Evolutionary conservation across 805 yeast species (phyloP).

Genomic region (Candida hispaniensis): DNA sequence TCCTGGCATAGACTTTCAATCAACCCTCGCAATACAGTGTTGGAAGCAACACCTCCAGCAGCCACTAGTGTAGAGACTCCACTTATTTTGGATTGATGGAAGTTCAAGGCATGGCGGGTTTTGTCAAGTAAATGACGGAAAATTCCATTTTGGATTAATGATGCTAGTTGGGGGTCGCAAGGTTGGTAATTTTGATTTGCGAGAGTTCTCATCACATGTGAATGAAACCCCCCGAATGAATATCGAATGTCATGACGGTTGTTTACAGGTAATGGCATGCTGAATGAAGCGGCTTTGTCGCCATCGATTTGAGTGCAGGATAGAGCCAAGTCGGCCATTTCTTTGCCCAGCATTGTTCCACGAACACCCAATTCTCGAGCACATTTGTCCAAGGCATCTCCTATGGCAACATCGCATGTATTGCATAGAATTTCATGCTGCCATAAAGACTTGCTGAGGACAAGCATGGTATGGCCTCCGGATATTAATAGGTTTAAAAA

Average conservation of each 20-base stretch:
- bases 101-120: slow-evolving; percentile 1
- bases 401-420: slow-evolving; percentile 81
- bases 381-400: slow-evolving; percentile 89
- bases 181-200: slow-evolving; percentile 4
- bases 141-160: slow-evolving; percentile 45
- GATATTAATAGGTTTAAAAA: slow-evolving; percentile 69
- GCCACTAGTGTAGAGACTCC: slow-evolving; percentile 45
- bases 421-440: slow-evolving; percentile 66
- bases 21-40: slow-evolving; percentile 28
- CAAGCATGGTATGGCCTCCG: slow-evolving; percentile 93
- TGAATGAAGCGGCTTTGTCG: slow-evolving; percentile 1
- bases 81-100: background rate
- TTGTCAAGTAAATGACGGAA: slow-evolving; percentile 49
- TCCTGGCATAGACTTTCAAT: slow-evolving; percentile 23
- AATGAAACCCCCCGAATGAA: slow-evolving; percentile 69
- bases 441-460: slow-evolving; percentile 45
- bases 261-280: slow-evolving; percentile 36
- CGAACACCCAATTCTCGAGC: slow-evolving; percentile 71
- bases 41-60: slow-evolving; percentile 94
- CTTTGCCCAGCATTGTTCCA: slow-evolving; percentile 77
- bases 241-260: slow-evolving; percentile 10
- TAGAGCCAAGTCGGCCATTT: slow-evolving; percentile 30
- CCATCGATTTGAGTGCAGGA: no score
- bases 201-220: slow-evolving; percentile 36
- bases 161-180: slow-evolving; percentile 2